Conservation (phyloP, 768 basidiomycete species). For the Sporobolomyces phaffii region DNA sequence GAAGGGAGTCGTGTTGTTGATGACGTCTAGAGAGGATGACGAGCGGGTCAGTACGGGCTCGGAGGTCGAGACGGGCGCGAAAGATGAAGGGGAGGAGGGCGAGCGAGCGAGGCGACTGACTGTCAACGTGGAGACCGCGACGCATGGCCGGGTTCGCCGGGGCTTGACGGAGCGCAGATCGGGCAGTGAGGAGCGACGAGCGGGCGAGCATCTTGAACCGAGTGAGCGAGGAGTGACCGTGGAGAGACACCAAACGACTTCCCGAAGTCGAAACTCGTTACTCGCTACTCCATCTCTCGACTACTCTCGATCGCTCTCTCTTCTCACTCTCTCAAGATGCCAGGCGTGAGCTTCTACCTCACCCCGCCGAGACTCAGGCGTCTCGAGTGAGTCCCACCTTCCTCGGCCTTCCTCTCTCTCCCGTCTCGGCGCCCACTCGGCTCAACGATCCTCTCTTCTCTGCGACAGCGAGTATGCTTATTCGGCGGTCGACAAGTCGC, state of each 20-base stretch:
- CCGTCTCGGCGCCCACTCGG: background rate
- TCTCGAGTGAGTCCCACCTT: slow-evolving; percentile 18
- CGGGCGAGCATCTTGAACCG: slow-evolving; percentile 29
- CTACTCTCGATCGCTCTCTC: background rate
- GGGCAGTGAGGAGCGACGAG: slow-evolving; percentile 14
- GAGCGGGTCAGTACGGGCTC: background rate
- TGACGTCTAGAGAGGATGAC: slow-evolving; percentile 7
- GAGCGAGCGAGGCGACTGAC: background rate
- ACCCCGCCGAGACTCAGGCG: slow-evolving; percentile 11
- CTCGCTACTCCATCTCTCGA: background rate
- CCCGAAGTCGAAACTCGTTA: background rate
- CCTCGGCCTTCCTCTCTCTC: too few relatives aligned
- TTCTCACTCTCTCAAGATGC: too few relatives aligned
- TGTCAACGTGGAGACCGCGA: slow-evolving; percentile 34
- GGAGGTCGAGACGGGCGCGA: background rate
- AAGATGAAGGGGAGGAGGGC: background rate
- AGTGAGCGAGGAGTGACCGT: background rate
- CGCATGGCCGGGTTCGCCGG: slow-evolving; percentile 13
- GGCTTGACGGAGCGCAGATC: slow-evolving; percentile 10
- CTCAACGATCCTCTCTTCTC: background rate
- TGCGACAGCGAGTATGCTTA: slow-evolving; percentile 22
- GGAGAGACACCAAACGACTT: background rate
- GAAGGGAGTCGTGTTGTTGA: slow-evolving; percentile 36
- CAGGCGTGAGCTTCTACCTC: slow-evolving; percentile 24
- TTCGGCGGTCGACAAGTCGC: slow-evolving; percentile 32